Conservation (phyloP, 116 monocot species). For the Phalaenopsis hybrid region DNA sequence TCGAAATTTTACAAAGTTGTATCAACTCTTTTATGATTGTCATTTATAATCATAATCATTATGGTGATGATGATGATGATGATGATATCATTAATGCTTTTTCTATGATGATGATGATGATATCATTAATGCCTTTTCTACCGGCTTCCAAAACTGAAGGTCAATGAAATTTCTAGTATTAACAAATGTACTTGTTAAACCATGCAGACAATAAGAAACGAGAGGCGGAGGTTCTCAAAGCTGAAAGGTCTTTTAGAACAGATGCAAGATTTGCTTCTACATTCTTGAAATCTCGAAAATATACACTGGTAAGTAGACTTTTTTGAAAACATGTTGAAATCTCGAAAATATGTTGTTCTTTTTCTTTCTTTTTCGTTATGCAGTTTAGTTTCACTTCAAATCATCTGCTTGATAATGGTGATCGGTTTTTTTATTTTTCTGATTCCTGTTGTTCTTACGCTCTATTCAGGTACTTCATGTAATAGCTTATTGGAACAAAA, state of each 20-base stretch:
- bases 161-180: background rate
- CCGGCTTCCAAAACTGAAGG: background rate
- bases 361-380: background rate
- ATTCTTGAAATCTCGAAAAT: background rate
- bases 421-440: background rate
- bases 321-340: too few species aligned
- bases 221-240: background rate
- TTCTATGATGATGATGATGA: too few species aligned
- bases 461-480: background rate
- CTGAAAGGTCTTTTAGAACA: constrained; percentile 7
- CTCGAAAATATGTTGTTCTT: background rate
- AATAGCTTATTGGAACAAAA: background rate
- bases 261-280: constrained; percentile 6
- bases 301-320: background rate
- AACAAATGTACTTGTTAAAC: background rate
- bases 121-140: background rate
- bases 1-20: too few species aligned
- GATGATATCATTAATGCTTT: too few species aligned
- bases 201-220: constrained; percentile 5
- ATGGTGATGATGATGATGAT: too few species aligned
- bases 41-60: background rate
- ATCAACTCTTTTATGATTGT: background rate
- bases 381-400: constrained; percentile 1
- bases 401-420: background rate
- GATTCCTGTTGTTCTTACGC: background rate